These are phyloP conservation scores for Candida cerambycidarum DNA, from an alignment of 805 yeast species.

Conservation along the genomic window DNA sequence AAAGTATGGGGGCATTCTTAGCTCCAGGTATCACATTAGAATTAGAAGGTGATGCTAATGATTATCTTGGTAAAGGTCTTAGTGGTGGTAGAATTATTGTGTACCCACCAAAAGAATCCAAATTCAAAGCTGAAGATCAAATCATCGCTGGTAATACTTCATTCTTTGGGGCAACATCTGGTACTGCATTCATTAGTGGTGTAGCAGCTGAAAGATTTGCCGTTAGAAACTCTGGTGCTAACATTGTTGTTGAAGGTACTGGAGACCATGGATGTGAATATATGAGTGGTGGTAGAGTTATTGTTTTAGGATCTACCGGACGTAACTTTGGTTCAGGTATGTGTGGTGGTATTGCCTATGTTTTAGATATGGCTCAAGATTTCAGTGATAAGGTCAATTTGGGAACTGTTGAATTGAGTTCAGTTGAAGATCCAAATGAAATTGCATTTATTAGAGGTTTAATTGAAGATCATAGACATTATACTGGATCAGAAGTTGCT, in stretches of 20 bases:
- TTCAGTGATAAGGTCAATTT: constrained; percentile 75
- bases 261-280: constrained; percentile 99
- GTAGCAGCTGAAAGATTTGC: constrained; percentile 98
- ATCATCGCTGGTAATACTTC: constrained; percentile 97
- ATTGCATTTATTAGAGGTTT: constrained; percentile 91
- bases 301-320: constrained; percentile 87
- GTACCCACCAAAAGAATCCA: constrained; percentile 83
- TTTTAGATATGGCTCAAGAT: constrained; percentile 92
- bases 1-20: constrained; percentile 96
- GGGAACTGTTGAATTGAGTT: constrained; percentile 78
- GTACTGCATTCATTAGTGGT: constrained; percentile 92
- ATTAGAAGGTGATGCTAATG: constrained; percentile 96
- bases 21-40: constrained; percentile 95
- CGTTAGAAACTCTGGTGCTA: constrained; percentile 98
- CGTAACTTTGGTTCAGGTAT: constrained; percentile 96
- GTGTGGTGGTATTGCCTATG: constrained; percentile 99
- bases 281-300: constrained; percentile 99
- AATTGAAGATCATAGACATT: constrained; percentile 92
- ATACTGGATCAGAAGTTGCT: constrained; percentile 91
- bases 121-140: constrained; percentile 92
- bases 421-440: constrained; percentile 82
- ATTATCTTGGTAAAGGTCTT: constrained; percentile 95
- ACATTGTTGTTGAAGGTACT: constrained; percentile 92
- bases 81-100: constrained; percentile 93
- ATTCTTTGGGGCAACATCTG: constrained; percentile 96